Evolutionary conservation across 805 yeast species (phyloP), one percentile per base, ranked within the genome.

Genomic region (Pichia californica): DNA sequence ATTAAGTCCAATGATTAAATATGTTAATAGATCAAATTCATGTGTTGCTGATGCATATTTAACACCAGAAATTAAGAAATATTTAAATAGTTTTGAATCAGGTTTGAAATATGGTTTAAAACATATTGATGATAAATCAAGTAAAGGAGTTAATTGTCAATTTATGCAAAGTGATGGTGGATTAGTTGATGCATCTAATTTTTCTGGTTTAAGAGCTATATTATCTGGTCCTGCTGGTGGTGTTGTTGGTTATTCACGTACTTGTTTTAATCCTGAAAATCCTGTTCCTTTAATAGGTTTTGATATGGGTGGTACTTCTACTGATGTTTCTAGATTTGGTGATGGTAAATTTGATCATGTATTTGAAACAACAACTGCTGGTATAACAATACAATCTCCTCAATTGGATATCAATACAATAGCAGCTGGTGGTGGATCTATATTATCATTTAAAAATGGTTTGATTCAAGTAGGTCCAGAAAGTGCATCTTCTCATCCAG

Each of bases 161-260:
- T 91, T 91, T 62, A 91, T 91, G 98, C 96, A 91, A 63, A 85
- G 95, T 11, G 96, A 91, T 61, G 98, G 98, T 45, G 98, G 98
- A 3, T 72, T 91, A 46, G 88, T 89, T 19, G 88, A 88, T 44
- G 88, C 93, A 55, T 69, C 77, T 19, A 73, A 77, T 38, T 91
- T 91, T 59, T 82, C 96, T 0, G 98, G 98, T 2, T 68, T 91
- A 30, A 74, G 79, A 52, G 95, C 98, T 4, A 84, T 91, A 38
- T 64, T 91, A 29, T 87, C 96, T 1, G 98, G 98, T 2, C 98
- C 98, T 3, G 98, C 98, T 9, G 98, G 98, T 31, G 98, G 98
- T 39, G 95, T 91, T 46, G 96, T 91, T 28, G 98, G 98, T 0
- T 86, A 79, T 54, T 86, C 96, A 0, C 73, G 77, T 41, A 89